Evolutionary conservation across 805 yeast genomes (phyloP).

Genomic region (Helenozyma rhizophorensis): DNA sequence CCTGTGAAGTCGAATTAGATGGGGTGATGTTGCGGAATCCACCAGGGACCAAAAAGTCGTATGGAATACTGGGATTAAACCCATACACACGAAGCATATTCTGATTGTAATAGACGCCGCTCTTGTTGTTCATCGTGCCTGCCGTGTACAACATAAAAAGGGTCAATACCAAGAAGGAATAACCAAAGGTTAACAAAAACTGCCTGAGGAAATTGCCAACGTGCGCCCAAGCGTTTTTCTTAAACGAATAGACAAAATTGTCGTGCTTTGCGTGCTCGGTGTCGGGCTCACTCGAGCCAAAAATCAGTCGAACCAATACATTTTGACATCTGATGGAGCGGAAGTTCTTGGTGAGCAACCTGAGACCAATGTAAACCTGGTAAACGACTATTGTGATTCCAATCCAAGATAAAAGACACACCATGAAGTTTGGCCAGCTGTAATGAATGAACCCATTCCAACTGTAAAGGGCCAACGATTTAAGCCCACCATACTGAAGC

Average conservation of each 20-base stretch:
- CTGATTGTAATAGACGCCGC: conserved; percentile 12
- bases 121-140: conserved; percentile 9
- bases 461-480: conserved; percentile 29
- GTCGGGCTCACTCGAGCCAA: neutral
- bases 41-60: conserved; percentile 20
- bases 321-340: too few relatives aligned
- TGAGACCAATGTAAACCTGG: conserved; percentile 19
- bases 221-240: conserved; percentile 13
- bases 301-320: too few relatives aligned
- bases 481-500: conserved; percentile 37
- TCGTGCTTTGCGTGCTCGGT: neutral
- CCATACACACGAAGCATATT: conserved; percentile 17
- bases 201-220: conserved; percentile 31
- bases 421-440: conserved; percentile 44
- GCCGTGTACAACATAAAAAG: conserved; percentile 27
- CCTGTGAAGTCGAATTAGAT: neutral
- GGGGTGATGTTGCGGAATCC: too few relatives aligned
- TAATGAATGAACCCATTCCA: conserved; percentile 19
- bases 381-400: conserved; percentile 19
- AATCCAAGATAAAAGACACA: conserved; percentile 27
- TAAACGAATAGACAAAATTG: conserved; percentile 1
- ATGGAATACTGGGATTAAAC: conserved; percentile 22
- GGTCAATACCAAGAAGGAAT: conserved; percentile 42
- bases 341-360: neutral
- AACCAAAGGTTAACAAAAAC: conserved; percentile 32